Percentiles rank a stretch among this genome's conserved stretches.
Evolutionary conservation across 306 rosid genomes (phyloP).

Genomic region (Vigna radiata): DNA sequence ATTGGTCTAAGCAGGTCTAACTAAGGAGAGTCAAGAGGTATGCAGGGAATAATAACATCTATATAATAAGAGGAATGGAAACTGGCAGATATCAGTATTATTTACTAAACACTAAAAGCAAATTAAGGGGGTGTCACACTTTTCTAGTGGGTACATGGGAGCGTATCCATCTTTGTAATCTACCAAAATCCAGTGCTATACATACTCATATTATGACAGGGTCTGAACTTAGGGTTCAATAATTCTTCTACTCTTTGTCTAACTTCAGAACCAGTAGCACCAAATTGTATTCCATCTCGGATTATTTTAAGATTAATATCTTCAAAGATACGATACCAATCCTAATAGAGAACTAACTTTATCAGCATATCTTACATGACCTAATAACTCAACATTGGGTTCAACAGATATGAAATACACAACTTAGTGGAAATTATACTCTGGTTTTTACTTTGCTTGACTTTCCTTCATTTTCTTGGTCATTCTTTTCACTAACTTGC

Average conservation of each 20-base stretch:
- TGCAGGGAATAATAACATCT: too few species aligned
- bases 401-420: slow-evolving; percentile 10
- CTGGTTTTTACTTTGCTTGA: background rate
- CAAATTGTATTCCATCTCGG: background rate
- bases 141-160: background rate
- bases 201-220: background rate
- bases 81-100: too few species aligned
- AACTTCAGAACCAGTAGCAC: background rate
- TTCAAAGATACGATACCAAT: background rate
- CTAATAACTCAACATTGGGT: background rate
- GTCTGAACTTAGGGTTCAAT: background rate
- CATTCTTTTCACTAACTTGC: background rate
- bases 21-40: too few species aligned
- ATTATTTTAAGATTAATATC: background rate
- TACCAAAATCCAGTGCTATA: background rate
- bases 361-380: background rate
- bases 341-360: background rate
- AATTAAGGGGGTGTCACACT: background rate
- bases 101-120: background rate
- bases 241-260: background rate
- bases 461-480: background rate
- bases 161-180: too few species aligned
- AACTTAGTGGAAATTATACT: background rate
- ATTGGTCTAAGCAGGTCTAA: too few species aligned
- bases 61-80: too few species aligned